Evolutionary conservation across 495 filamentous ascomycete genomes (phyloP).

Genomic region (Daldinia vernicosa): DNA sequence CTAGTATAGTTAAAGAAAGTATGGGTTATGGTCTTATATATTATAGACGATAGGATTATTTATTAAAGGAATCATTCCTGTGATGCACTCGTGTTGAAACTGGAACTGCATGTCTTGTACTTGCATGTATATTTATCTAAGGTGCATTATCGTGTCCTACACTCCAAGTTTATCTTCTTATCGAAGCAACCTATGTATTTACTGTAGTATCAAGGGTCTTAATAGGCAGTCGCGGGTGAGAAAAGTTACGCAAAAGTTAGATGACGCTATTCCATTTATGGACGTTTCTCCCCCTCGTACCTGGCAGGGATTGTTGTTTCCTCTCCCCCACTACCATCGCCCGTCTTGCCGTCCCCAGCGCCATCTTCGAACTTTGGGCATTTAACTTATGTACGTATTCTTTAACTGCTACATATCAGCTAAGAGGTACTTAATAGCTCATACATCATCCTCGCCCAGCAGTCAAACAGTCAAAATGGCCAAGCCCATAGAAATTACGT

Average conservation of each 20-base stretch:
- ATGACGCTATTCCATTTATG: conserved; percentile 24
- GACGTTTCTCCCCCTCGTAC: conserved; percentile 15
- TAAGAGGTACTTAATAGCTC: conserved; percentile 4
- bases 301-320: conserved; percentile 33
- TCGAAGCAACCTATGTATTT: background rate
- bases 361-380: conserved; percentile 13
- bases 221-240: conserved; percentile 4
- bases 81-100: no score
- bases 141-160: background rate
- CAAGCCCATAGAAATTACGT: conserved; percentile 74
- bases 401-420: background rate
- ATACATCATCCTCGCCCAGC: background rate
- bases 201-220: background rate
- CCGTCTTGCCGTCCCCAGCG: background rate
- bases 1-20: background rate
- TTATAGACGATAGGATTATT: no score
- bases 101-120: no score
- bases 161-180: background rate
- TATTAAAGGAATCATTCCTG: no score
- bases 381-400: background rate
- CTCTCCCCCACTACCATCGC: conserved; percentile 26
- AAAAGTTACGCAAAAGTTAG: conserved; percentile 1
- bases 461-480: conserved; percentile 60
- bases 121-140: background rate
- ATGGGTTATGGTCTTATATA: no score